These are phyloP conservation scores for Citrus medica DNA, from an alignment of 345 rosid species.

Conservation along the genomic window DNA sequence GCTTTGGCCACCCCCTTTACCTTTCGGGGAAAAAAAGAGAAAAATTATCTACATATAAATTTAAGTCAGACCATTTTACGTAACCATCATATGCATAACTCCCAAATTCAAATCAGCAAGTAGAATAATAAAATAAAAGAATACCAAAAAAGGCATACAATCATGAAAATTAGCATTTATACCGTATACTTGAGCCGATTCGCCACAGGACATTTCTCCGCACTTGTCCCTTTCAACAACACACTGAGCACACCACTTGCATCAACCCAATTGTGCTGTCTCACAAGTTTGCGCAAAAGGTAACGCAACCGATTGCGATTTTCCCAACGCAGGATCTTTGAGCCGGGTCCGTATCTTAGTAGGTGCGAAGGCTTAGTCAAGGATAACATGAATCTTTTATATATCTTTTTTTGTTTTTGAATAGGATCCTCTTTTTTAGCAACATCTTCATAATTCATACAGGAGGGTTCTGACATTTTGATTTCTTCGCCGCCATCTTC, in stretches of 20 bases:
- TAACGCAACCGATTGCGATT: conserved; percentile 34
- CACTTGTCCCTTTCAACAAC: conserved; percentile 51
- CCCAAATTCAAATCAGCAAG: not conserved
- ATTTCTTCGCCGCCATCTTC: not conserved
- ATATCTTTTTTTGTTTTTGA: conserved; percentile 3
- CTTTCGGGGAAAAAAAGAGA: too few relatives aligned
- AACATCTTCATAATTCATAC: too few relatives aligned
- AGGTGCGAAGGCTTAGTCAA: conserved; percentile 54
- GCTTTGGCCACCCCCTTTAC: too few relatives aligned
- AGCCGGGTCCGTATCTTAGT: conserved; percentile 28
- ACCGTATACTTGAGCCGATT: conserved; percentile 76
- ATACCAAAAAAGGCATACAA: not conserved
- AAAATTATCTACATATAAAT: not conserved
- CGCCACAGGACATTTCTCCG: conserved; percentile 30
- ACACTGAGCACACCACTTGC: conserved; percentile 66
- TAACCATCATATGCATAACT: not conserved
- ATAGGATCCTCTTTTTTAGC: not conserved
- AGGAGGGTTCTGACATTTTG: not conserved
- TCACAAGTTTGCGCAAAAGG: conserved; percentile 47
- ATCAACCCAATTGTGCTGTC: conserved; percentile 53
- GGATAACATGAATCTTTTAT: conserved; percentile 34
- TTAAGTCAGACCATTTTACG: not conserved
- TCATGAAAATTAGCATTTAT: not conserved
- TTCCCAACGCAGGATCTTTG: conserved; percentile 31
- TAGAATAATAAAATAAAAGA: not conserved